phyloP scores from a whole-genome alignment of 768 basidiomycete species.

The Mycena vulgaris region DNA sequence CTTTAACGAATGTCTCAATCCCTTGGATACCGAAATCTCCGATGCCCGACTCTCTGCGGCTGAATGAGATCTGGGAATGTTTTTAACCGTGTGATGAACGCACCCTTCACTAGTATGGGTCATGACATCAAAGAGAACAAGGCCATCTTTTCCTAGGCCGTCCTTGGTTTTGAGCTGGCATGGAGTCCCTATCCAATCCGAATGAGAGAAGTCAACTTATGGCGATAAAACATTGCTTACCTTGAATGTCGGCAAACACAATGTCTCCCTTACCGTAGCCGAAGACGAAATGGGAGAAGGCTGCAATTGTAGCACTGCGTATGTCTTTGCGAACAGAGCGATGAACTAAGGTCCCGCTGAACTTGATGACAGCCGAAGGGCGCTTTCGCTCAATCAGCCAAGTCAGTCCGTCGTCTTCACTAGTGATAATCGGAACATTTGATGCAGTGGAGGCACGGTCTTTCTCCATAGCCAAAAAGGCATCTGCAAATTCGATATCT shows the following conservation, averaged over 20 bases:
- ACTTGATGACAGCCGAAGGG: neutral
- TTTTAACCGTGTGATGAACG: neutral
- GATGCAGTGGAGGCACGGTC: neutral
- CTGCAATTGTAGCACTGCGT: neutral
- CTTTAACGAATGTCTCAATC: neutral
- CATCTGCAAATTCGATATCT: neutral
- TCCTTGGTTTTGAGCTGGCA: no score
- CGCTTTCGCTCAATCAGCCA: neutral
- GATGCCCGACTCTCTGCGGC: neutral
- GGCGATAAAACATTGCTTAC: no score
- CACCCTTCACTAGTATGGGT: neutral
- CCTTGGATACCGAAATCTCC: neutral
- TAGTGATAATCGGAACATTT: neutral
- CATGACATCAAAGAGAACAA: neutral
- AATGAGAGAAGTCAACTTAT: no score
- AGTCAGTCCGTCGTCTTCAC: neutral
- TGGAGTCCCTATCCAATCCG: no score
- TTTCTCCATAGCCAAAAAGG: neutral
- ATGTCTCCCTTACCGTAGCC: neutral
- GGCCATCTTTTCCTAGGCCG: neutral
- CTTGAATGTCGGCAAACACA: neutral
- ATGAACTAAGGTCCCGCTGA: neutral
- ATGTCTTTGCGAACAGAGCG: neutral
- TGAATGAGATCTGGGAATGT: neutral
- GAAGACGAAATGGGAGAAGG: neutral